Conservation (phyloP, 192 early-diverging fungal genomes). For the Coemansia sp. region DNA sequence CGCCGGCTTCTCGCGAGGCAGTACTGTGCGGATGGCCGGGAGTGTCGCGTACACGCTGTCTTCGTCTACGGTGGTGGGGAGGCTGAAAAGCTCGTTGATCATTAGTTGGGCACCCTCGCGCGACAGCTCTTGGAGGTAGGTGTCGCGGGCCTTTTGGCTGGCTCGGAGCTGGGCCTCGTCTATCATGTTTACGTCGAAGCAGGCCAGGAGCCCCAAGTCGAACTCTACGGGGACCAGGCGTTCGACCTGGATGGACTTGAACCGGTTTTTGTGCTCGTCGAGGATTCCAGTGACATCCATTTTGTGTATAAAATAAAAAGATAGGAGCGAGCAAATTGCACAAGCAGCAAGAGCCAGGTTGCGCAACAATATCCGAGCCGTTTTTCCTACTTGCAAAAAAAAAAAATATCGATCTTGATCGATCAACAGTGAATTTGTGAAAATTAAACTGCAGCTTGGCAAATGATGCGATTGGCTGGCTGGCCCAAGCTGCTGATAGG, state of each 20-base stretch:
- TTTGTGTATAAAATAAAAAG: constrained; percentile 5
- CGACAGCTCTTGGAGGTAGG: constrained; percentile 66
- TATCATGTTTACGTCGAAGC: constrained; percentile 79
- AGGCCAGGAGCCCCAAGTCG: constrained; percentile 82
- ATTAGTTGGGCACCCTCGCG: constrained; percentile 83
- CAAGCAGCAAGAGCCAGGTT: constrained; percentile 14
- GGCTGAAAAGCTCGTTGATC: constrained; percentile 84
- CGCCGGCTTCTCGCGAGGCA: constrained; percentile 91
- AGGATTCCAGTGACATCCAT: constrained; percentile 72
- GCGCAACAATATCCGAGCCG: background rate
- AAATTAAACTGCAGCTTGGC: background rate
- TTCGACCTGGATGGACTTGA: constrained; percentile 75
- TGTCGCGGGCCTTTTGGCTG: constrained; percentile 38
- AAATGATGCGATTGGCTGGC: background rate
- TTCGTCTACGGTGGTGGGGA: constrained; percentile 65
- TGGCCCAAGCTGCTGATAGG: background rate
- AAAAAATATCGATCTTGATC: background rate
- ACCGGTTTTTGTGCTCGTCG: constrained; percentile 66
- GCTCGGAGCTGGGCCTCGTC: constrained; percentile 54
- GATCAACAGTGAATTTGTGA: background rate
- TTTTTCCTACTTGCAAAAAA: background rate
- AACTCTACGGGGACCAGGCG: constrained; percentile 80
- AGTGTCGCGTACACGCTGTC: constrained; percentile 78
- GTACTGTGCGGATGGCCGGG: constrained; percentile 60
- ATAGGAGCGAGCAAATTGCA: background rate